phyloP scores from a whole-genome alignment of 331 rosid genomes.

The Acacia concinna region DNA sequence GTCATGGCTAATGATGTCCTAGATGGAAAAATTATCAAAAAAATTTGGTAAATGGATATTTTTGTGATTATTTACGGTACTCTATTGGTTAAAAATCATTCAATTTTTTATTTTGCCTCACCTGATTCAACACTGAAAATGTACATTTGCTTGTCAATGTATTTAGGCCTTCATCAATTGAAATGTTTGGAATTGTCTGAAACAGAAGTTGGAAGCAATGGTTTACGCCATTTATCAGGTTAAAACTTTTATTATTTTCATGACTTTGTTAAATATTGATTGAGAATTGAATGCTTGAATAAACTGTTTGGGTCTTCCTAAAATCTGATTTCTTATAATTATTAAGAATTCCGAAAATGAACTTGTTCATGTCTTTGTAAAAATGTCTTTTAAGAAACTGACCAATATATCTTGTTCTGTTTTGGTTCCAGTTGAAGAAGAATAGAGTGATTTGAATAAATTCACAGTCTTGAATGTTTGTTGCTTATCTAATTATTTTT shows the following conservation, averaged over 20 bases:
- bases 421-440: not conserved
- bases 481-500: not conserved
- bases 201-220: constrained; percentile 80
- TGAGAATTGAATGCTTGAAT: not conserved
- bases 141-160: constrained; percentile 33
- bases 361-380: not conserved
- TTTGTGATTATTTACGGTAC: not conserved
- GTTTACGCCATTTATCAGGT: constrained; percentile 89
- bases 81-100: constrained; percentile 9
- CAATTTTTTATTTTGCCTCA: not conserved
- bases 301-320: not conserved
- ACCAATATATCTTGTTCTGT: not conserved
- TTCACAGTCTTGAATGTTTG: not conserved
- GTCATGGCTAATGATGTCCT: not conserved
- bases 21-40: constrained; percentile 11
- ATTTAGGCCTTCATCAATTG: constrained; percentile 65
- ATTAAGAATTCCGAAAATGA: not conserved
- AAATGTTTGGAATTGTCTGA: constrained; percentile 93
- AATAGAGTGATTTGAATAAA: not conserved
- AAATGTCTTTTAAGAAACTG: not conserved
- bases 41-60: not conserved
- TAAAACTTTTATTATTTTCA: not conserved
- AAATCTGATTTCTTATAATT: not conserved
- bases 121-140: constrained; percentile 22
- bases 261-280: not conserved